phyloP scores from a whole-genome alignment of 306 rosid species.

The Lathyrus sativus region DNA sequence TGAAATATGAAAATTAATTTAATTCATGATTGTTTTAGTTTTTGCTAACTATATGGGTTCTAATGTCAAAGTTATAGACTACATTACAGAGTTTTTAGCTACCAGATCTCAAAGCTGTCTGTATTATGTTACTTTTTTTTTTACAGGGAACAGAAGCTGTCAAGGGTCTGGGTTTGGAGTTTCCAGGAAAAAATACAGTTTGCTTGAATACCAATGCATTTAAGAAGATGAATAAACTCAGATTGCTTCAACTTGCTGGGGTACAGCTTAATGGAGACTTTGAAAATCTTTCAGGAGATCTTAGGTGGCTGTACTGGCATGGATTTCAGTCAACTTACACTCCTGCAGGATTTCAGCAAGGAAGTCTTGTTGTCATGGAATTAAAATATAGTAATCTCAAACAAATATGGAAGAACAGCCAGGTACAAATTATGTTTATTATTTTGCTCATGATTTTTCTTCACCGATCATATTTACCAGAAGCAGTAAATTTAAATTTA shows the following conservation, averaged over 20 bases:
- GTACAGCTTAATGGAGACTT: constrained; percentile 23
- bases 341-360: background rate
- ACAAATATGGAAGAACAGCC: constrained; percentile 17
- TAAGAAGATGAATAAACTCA: constrained; percentile 17
- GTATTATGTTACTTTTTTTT: background rate
- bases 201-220: constrained; percentile 11
- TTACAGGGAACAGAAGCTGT: constrained; percentile 30
- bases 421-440: constrained; percentile 8
- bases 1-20: no score
- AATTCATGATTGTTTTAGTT: no score
- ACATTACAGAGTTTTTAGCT: background rate
- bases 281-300: background rate
- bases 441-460: background rate
- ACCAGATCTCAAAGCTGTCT: background rate
- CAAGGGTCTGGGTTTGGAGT: constrained; percentile 26
- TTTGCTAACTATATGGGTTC: no score
- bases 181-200: background rate
- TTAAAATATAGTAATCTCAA: constrained; percentile 26
- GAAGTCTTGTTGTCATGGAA: constrained; percentile 19
- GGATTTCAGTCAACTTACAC: constrained; percentile 3
- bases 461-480: background rate
- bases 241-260: constrained; percentile 21
- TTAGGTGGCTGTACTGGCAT: constrained; percentile 18
- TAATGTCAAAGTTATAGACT: background rate
- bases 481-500: background rate